Evolutionary conservation across 768 basidiomycete species (phyloP).

Genomic region (Ramaria rubella): DNA sequence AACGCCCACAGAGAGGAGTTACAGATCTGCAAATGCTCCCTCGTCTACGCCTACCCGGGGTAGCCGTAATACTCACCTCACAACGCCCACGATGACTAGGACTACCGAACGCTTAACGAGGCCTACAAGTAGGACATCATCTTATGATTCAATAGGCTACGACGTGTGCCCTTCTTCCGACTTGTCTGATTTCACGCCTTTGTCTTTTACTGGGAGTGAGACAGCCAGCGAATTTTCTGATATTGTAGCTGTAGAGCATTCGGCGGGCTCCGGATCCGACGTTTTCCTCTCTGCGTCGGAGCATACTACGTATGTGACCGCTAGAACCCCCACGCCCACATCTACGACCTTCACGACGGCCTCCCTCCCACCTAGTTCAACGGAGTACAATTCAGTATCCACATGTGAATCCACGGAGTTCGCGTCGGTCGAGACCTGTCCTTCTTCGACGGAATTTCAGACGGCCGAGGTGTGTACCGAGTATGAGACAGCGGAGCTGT

Average conservation of each 20-base stretch:
- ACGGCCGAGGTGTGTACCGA: slow-evolving; percentile 39
- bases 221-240: neutral
- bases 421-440: slow-evolving; percentile 8
- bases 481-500: slow-evolving; percentile 37
- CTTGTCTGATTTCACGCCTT: slow-evolving; percentile 7
- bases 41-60: neutral
- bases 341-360: slow-evolving; percentile 18
- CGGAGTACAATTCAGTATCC: slow-evolving; percentile 34
- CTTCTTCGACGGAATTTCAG: slow-evolving; percentile 35
- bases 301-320: slow-evolving; percentile 18
- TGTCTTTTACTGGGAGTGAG: slow-evolving; percentile 1
- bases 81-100: neutral
- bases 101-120: neutral
- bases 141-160: slow-evolving; percentile 10
- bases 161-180: slow-evolving; percentile 8
- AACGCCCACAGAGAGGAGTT: slow-evolving; percentile 6
- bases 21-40: neutral
- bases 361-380: slow-evolving; percentile 28
- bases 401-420: slow-evolving; percentile 39
- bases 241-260: neutral
- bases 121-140: neutral
- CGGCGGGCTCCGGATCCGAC: neutral
- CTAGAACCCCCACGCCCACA: slow-evolving; percentile 20
- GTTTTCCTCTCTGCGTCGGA: slow-evolving; percentile 2
- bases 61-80: neutral